Conservation (phyloP, 2,329 filamentous ascomycete species). For the Aureobasidium pullulans region DNA sequence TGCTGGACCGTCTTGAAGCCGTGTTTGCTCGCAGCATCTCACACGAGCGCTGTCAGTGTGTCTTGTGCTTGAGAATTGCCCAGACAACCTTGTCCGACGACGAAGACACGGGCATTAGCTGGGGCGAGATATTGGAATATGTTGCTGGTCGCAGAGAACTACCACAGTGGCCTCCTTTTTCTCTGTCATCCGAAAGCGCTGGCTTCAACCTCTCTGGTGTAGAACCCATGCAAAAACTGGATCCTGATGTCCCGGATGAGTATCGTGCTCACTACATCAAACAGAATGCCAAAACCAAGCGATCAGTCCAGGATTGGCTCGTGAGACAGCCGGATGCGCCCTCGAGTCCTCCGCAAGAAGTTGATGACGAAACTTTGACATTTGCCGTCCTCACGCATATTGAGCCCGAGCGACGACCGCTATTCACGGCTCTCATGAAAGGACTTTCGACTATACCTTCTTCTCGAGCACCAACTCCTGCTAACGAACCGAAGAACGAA, state of each 20-base stretch:
- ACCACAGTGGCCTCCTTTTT: conserved; percentile 83
- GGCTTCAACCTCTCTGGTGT: conserved; percentile 44
- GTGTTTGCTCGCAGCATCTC: conserved; percentile 92
- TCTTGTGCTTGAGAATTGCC: conserved; percentile 62
- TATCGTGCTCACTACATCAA: conserved; percentile 87
- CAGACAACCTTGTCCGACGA: conserved; percentile 42
- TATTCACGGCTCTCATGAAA: conserved; percentile 73
- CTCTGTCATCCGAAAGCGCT: conserved; percentile 50
- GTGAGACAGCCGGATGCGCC: conserved; percentile 67
- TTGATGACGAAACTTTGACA: conserved; percentile 87
- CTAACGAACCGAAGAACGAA: conserved; percentile 42
- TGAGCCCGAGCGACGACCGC: conserved; percentile 63
- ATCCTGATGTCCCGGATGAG: conserved; percentile 89
- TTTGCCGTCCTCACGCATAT: conserved; percentile 92
- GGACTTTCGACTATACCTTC: conserved; percentile 46
- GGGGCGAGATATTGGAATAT: conserved; percentile 91
- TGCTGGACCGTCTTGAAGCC: conserved; percentile 84
- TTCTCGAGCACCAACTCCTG: conserved; percentile 61
- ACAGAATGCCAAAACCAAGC: conserved; percentile 85
- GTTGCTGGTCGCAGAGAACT: conserved; percentile 83
- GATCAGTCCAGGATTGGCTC: conserved; percentile 88
- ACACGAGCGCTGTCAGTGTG: conserved; percentile 72
- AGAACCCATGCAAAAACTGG: conserved; percentile 67
- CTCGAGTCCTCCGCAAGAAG: conserved; percentile 71
- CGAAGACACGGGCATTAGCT: conserved; percentile 64